Conservation (phyloP, 306 rosid species). For the Gleditsia sinensis region DNA sequence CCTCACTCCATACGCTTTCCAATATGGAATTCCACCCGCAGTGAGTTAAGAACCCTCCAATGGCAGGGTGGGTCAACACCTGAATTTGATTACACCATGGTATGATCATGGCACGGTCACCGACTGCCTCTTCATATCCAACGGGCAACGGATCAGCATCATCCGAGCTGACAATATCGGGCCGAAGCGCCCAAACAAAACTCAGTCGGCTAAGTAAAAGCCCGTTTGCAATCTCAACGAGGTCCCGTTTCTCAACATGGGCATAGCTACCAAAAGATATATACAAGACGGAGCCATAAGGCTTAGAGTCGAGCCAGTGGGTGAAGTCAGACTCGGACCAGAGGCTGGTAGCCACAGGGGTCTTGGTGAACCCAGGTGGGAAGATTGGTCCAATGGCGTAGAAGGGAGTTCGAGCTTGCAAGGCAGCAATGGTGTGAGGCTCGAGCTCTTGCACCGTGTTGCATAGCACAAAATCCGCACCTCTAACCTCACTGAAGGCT, state of each 20-base stretch:
- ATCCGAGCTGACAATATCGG: slow-evolving; percentile 54
- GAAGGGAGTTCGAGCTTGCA: slow-evolving; percentile 40
- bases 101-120: slow-evolving; percentile 45
- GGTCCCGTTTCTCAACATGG: slow-evolving; percentile 41
- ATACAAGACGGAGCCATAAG: slow-evolving; percentile 54
- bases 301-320: slow-evolving; percentile 60
- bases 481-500: slow-evolving; percentile 44
- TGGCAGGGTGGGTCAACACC: slow-evolving; percentile 52
- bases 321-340: slow-evolving; percentile 66
- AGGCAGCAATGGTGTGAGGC: slow-evolving; percentile 39
- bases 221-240: slow-evolving; percentile 49
- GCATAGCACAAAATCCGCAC: slow-evolving; percentile 54
- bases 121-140: slow-evolving; percentile 40
- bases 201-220: slow-evolving; percentile 43
- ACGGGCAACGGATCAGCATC: slow-evolving; percentile 47
- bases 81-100: slow-evolving; percentile 60
- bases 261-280: slow-evolving; percentile 67
- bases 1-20: slow-evolving; percentile 55
- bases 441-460: slow-evolving; percentile 59
- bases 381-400: slow-evolving; percentile 67
- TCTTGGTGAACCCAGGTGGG: slow-evolving; percentile 47
- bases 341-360: slow-evolving; percentile 52
- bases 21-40: slow-evolving; percentile 73
- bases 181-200: slow-evolving; percentile 60
- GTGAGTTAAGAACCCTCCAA: slow-evolving; percentile 61